Conservation (phyloP, 2,329 filamentous ascomycete genomes). For the Chrysoporthe puriensis region DNA sequence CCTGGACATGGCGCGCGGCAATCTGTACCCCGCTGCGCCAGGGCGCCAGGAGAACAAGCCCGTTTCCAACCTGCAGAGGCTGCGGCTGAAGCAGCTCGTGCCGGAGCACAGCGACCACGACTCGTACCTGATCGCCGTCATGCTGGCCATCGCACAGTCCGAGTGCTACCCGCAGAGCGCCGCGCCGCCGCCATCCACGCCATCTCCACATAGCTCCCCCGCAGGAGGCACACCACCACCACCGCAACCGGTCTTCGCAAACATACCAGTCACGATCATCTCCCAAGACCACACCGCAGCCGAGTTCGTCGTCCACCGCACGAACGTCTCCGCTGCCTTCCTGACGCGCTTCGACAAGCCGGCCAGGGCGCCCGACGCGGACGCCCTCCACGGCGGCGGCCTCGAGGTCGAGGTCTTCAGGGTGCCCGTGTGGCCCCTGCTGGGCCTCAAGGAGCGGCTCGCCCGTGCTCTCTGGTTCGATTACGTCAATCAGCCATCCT, state of each 20-base stretch:
- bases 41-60: slow-evolving; percentile 49
- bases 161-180: slow-evolving; percentile 48
- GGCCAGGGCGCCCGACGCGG: slow-evolving; percentile 40
- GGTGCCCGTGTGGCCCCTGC: slow-evolving; percentile 58
- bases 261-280: slow-evolving; percentile 55
- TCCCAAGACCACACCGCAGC: slow-evolving; percentile 52
- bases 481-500: slow-evolving; percentile 46
- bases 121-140: slow-evolving; percentile 54
- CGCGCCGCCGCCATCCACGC: slow-evolving; percentile 8
- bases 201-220: slow-evolving; percentile 35
- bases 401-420: slow-evolving; percentile 52
- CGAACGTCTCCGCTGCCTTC: slow-evolving; percentile 51
- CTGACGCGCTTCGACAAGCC: slow-evolving; percentile 56
- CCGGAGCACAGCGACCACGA: slow-evolving; percentile 56
- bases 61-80: slow-evolving; percentile 50
- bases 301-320: slow-evolving; percentile 59
- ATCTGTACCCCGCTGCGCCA: slow-evolving; percentile 50
- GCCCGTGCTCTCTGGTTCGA: slow-evolving; percentile 57
- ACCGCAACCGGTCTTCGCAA: slow-evolving; percentile 43
- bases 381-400: slow-evolving; percentile 37
- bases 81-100: slow-evolving; percentile 51
- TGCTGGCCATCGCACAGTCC: slow-evolving; percentile 61
- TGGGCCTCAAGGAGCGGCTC: slow-evolving; percentile 59
- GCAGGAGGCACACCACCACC: slow-evolving; percentile 24
- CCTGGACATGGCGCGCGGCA: slow-evolving; percentile 49